Evolutionary conservation across 75 land plant genomes (phyloP), one percentile per base, ranked within the genome.

Genomic region (Isoetes taiwanensis): DNA sequence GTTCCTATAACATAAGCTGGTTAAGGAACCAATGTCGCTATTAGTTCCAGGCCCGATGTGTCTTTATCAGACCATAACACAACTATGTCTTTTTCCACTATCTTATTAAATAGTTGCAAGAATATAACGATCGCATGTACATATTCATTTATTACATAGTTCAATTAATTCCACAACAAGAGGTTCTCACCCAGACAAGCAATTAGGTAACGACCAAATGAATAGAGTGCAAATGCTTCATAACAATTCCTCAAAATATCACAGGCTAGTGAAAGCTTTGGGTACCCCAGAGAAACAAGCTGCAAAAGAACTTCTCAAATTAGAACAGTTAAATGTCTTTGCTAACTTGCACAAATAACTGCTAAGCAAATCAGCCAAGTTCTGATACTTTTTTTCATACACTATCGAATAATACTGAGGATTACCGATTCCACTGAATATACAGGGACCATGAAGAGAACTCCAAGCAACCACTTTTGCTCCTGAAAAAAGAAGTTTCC

Each of bases 171-270:
- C 1, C 6, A 60, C 52, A 54, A 12, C 12, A 54, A 4, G 43
- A 29, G 39, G 10, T 70, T 58, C 66, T 60, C 76, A 89, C 96
- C 96, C 75, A 89, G 70, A 64, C 96, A 89, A 4, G 96, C 91
- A 48, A 89, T 85, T 53, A 89, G 54, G 52, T 89, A 89, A 59
- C 85, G 78, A 53, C 84, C 91, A 64, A 89, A 85, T 53, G 86
- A 82, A 62, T 89, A 89, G 42, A 89, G 58, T 6, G 96, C 91
- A 72, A 89, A 82, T 10, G 96, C 86, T 75, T 89, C 96, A 62
- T 89, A 89, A 59, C 90, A 89, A 64, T 85, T 89, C 40, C 91
- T 71, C 41, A 85, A 65, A 34, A 77, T 66, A 66, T 85, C 75
- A 65, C 77, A 85, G 14, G 72, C 73, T 32, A 82, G 56, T 26